A percentile compares a stretch with the other conserved stretches of the same genome.
Evolutionary conservation across 805 yeast genomes (phyloP).

Genomic region (Schwanniomyces pseudopolymorphus): DNA sequence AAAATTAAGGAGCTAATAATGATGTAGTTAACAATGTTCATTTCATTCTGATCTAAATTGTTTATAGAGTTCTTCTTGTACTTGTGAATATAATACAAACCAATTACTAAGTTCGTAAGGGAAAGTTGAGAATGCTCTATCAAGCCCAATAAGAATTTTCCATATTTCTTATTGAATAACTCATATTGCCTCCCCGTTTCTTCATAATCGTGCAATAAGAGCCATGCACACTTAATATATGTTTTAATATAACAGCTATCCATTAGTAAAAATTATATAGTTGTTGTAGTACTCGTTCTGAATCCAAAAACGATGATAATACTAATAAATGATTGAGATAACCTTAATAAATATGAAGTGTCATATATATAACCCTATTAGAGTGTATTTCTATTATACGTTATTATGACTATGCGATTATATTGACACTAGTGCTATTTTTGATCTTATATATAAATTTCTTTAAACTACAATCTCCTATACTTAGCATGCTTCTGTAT

Average conservation of each 20-base stretch:
- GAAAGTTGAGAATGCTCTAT: constrained; percentile 21
- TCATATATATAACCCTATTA: neutral
- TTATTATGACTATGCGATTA: neutral
- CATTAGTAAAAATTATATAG: neutral
- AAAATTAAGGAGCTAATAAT: constrained; percentile 25
- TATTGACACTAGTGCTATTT: neutral
- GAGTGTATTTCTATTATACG: neutral
- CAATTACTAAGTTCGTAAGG: constrained; percentile 20
- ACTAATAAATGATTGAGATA: neutral
- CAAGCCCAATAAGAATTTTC: constrained; percentile 12
- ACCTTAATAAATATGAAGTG: neutral
- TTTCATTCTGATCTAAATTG: constrained; percentile 9
- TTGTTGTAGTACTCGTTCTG: neutral
- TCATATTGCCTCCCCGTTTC: constrained; percentile 2
- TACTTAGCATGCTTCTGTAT: neutral
- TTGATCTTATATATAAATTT: neutral
- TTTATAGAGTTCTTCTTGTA: constrained; percentile 12
- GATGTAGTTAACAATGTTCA: constrained; percentile 19
- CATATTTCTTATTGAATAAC: constrained; percentile 8
- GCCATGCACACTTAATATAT: constrained; percentile 9
- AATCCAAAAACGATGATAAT: neutral
- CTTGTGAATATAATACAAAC: constrained; percentile 23
- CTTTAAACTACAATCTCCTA: neutral
- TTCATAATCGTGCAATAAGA: constrained; percentile 1
- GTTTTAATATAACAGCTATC: constrained; percentile 2